Percentiles rank a stretch among this genome's conserved stretches.
Conservation (phyloP, 164 flowering plant species). For the Buxus sempervirens region DNA sequence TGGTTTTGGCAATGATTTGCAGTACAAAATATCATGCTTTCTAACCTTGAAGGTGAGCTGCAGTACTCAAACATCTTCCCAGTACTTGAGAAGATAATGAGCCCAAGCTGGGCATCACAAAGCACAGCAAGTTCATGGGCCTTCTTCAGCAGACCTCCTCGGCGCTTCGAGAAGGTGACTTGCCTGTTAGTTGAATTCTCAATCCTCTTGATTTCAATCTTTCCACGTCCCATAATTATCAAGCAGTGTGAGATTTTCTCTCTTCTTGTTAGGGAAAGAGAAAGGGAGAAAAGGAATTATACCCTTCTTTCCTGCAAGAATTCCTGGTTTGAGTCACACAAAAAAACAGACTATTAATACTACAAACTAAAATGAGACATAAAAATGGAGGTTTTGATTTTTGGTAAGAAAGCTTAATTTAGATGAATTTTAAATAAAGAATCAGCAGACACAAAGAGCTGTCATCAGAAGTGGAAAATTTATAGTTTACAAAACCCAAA, state of each 20-base stretch:
- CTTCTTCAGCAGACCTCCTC: slow-evolving; percentile 48
- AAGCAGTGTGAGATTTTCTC: neutral
- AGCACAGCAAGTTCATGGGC: slow-evolving; percentile 48
- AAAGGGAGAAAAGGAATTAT: slow-evolving; percentile 8
- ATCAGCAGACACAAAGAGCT: slow-evolving; percentile 23
- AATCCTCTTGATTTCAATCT: slow-evolving; percentile 36
- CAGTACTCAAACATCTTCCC: slow-evolving; percentile 34
- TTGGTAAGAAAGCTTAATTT: slow-evolving; percentile 22
- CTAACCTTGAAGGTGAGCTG: slow-evolving; percentile 22
- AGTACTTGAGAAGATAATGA: slow-evolving; percentile 43
- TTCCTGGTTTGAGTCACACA: slow-evolving; percentile 12
- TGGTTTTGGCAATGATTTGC: too few species aligned
- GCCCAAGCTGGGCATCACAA: slow-evolving; percentile 51
- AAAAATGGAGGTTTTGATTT: slow-evolving; percentile 15
- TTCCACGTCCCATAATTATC: slow-evolving; percentile 31
- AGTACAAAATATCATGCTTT: neutral
- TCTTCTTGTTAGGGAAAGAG: slow-evolving; percentile 16
- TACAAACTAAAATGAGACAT: slow-evolving; percentile 13
- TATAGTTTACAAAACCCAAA: slow-evolving; percentile 4
- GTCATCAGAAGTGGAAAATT: slow-evolving; percentile 32
- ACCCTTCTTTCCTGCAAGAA: slow-evolving; percentile 7
- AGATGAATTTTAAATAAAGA: slow-evolving; percentile 23
- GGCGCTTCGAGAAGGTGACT: slow-evolving; percentile 46
- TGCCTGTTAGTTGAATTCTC: slow-evolving; percentile 43
- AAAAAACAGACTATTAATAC: slow-evolving; percentile 7